phyloP scores from a whole-genome alignment of 2,329 filamentous ascomycete species.

The Xylariaceae sp. region DNA sequence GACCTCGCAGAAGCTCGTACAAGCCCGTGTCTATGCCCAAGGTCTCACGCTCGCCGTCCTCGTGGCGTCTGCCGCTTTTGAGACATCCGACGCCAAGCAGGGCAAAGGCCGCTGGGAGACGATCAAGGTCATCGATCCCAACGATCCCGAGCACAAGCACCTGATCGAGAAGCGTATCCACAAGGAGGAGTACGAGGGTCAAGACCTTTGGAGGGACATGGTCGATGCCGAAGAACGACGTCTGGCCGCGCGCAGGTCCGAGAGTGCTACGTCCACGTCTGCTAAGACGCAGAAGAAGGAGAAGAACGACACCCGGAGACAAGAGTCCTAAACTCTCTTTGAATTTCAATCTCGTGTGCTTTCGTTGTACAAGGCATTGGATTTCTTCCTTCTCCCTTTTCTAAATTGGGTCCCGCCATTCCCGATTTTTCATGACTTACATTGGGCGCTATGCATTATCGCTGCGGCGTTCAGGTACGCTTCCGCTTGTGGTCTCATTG shows the following conservation, averaged over 20 bases:
- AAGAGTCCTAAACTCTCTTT: background rate
- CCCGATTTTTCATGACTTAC: too few relatives aligned
- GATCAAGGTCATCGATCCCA: constrained; percentile 72
- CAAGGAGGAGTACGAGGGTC: constrained; percentile 80
- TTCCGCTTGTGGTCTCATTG: too few relatives aligned
- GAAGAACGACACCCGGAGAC: background rate
- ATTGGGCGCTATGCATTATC: too few relatives aligned
- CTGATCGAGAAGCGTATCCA: constrained; percentile 84
- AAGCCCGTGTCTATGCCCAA: constrained; percentile 92
- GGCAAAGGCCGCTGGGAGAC: constrained; percentile 81
- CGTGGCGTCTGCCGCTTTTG: constrained; percentile 76
- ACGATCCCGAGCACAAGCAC: constrained; percentile 78
- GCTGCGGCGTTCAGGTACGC: too few relatives aligned
- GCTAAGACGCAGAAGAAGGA: constrained; percentile 17
- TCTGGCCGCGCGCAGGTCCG: constrained; percentile 40
- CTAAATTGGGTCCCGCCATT: too few relatives aligned
- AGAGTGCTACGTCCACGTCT: constrained; percentile 9
- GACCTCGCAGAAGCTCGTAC: constrained; percentile 81
- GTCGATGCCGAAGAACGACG: constrained; percentile 72
- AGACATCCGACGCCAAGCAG: constrained; percentile 71
- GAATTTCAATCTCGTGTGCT: too few relatives aligned
- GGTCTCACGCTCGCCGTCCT: constrained; percentile 81
- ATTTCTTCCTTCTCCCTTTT: too few relatives aligned
- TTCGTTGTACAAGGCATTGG: too few relatives aligned
- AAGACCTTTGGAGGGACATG: constrained; percentile 95